Base-by-base conservation (phyloP, 1,284 basidiomycete genomes). In the Cutaneotrichosporon daszewskae region DNA sequence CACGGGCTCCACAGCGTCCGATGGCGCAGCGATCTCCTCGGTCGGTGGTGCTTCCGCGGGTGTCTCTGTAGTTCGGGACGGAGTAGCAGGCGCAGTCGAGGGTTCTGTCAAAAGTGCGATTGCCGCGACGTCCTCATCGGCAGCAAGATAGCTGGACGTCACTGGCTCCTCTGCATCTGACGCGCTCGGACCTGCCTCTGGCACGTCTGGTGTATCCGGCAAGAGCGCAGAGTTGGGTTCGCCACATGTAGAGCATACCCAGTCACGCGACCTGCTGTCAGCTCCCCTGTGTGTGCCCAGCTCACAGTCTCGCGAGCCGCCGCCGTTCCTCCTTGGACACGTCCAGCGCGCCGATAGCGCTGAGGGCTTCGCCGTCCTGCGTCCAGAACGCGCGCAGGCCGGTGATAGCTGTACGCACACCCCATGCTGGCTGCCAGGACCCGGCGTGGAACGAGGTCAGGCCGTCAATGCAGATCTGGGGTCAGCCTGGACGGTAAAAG, bases 361-460 rank as follows among this genome's bases (percentile, higher is more conserved):
- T 82, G n/a, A 90, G 83, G 18, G 88, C 83, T 59, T 91, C 84
- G 20, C 89, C 88, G 49, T 83, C 85, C 40, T 91, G 76, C 45
- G 87, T 87, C 68, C 94, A 92, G 72, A 96, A 91, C 1, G 87
- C 84, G 63, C 91, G 85, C 3, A 94, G 76, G 16, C 88, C 92
- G 42, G 91, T 79, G 53, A 95, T 90, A 18, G 88, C 90, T 84
- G 92, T 96, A 47, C 92, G 79, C 20, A 97, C 87, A 44, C 92
- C 92, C 92, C 92, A 97, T 12, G 92, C 90, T 24, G 92, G 92
- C 70, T 95, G 90, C 92, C 92, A 97, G 32, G 58, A 60, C 3
- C 66, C 67, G 18, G 66, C 62, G 47, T 71, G 69, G 45, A 71
- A 91, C 53, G 78, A 88, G 11, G 88, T 92, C 63, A 92, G 85